Evolutionary conservation across 495 filamentous ascomycete genomes (phyloP).

Genomic region (Xylaria flabelliformis): DNA sequence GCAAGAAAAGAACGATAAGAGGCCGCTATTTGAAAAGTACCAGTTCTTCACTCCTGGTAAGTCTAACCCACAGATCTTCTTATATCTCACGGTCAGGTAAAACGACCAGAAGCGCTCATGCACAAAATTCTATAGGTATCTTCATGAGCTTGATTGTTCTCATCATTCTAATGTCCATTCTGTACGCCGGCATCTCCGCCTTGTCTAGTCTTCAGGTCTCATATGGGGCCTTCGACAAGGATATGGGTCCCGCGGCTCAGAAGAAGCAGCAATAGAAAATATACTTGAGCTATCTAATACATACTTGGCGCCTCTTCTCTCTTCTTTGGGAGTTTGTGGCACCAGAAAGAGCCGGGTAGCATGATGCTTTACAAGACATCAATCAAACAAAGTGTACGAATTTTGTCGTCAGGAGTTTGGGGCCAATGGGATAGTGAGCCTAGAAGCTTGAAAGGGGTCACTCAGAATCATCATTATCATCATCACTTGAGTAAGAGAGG

Average conservation of each 20-base stretch:
- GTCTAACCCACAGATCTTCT: too few relatives aligned
- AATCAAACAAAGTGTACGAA: constrained; percentile 34
- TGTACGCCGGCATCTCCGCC: constrained; percentile 77
- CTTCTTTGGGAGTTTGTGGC: not conserved
- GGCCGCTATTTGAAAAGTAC: constrained; percentile 84
- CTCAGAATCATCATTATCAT: not conserved
- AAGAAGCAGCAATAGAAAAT: constrained; percentile 73
- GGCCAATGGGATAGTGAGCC: constrained; percentile 33
- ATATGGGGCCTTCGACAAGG: constrained; percentile 95
- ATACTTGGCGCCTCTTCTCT: not conserved
- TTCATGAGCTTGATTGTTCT: constrained; percentile 76
- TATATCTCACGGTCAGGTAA: not conserved
- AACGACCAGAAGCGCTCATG: not conserved
- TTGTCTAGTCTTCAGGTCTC: constrained; percentile 82
- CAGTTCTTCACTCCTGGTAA: constrained; percentile 82
- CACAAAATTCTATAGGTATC: constrained; percentile 59
- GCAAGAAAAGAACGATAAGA: constrained; percentile 35
- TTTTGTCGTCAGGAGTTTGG: constrained; percentile 39
- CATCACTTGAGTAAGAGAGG: constrained; percentile 26
- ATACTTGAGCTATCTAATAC: not conserved
- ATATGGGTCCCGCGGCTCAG: constrained; percentile 84
- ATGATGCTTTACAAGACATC: constrained; percentile 24
- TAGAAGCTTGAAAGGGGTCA: constrained; percentile 33
- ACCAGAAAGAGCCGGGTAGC: not conserved
- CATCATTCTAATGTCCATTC: constrained; percentile 72